Evolutionary conservation across 495 filamentous ascomycete genomes (phyloP), one percentile per base, ranked within the genome.

Genomic region (Penicillium soppii): DNA sequence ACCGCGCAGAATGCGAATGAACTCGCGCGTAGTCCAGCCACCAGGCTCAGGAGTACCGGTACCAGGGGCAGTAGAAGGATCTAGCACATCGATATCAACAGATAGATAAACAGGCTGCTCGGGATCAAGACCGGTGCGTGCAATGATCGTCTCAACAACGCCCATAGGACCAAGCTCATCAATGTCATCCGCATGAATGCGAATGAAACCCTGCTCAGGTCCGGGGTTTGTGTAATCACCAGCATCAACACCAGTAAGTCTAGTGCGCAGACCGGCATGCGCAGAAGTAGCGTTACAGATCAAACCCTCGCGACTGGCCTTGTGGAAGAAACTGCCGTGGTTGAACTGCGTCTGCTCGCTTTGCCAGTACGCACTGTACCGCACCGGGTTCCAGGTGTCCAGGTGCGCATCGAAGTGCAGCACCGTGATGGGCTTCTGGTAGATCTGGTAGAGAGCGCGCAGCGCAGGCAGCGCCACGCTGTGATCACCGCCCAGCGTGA

Each of bases 321-420:
- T 77, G 82, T 87, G 89, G 76, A 95, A 94, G 82, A 92, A 91
- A 40, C 77, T 85, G 4, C 90, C 89, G 66, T 95, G 90, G 61
- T 84, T 92, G 71, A 92, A 95, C 51, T 82, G 76, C 7, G 81
- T 75, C 61, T 89, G 87, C 60, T 82, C 77, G 10, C 76, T 80
- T 7, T 75, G 67, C 89, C 90, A 95, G 44, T 83, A 82, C 12
- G 79, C 82, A 0, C 86, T 84, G 67, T 92, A 92, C 48, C 86
- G 87, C 10, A 78, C 80, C 1, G 90, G 90, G 61, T 90, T 82
- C 89, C 89, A 92, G 4, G 90, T 94, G 62, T 95, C 90, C 0
- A 88, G 75, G 62, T 89, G 85, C 8, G 82, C 88, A 59, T 94
- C 90, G 67, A 94, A 94, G 66, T 95, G 90, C 39, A 95, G 74